phyloP scores from a whole-genome alignment of 2,329 filamentous ascomycete genomes.

The Ophiostoma novo-ulmi region DNA sequence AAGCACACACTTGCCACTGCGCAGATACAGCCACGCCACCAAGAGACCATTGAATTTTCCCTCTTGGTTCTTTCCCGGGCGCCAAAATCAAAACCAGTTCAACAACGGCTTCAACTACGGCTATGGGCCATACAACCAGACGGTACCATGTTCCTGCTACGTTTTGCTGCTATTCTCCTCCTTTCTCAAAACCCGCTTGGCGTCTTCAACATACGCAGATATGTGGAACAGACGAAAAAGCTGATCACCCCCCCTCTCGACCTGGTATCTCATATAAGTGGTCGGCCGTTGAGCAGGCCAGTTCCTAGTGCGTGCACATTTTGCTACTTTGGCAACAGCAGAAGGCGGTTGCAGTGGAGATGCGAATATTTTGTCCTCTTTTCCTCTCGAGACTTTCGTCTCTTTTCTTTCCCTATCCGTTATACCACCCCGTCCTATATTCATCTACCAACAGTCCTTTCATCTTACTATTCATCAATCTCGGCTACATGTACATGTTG shows the following conservation, averaged over 20 bases:
- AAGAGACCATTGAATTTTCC: background rate
- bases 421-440: constrained; percentile 1
- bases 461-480: background rate
- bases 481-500: background rate
- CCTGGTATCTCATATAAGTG: background rate
- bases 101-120: background rate
- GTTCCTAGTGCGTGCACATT: background rate
- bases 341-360: background rate
- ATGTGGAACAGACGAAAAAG: too few species aligned
- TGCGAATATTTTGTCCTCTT: background rate
- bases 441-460: background rate
- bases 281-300: background rate
- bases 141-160: background rate
- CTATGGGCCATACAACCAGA: background rate
- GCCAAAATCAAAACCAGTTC: background rate
- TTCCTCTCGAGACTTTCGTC: background rate
- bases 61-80: background rate
- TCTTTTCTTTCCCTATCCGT: background rate
- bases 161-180: background rate
- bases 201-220: background rate
- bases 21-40: background rate
- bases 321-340: background rate
- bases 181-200: background rate
- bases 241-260: background rate
- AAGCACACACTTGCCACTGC: background rate